Conservation (phyloP, 2,329 filamentous ascomycete species). For the Cercospora sp. region DNA sequence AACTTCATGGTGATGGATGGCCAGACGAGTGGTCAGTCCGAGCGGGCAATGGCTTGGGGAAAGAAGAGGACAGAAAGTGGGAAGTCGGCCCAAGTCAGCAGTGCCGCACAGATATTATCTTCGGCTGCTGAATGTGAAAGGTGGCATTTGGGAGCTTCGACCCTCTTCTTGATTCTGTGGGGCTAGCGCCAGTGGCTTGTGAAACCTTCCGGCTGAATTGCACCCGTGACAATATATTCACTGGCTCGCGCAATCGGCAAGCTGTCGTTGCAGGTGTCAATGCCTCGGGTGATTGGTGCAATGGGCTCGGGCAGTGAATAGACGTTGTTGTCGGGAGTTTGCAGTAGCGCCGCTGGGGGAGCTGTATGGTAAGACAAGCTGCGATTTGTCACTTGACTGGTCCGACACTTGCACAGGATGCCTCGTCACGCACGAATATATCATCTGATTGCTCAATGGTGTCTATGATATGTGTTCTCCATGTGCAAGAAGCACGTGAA, state of each 20-base stretch:
- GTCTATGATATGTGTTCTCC: background rate
- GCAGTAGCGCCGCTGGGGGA: background rate
- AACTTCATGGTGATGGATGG: constrained; percentile 17
- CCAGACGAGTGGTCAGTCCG: constrained; percentile 1
- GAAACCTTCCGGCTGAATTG: constrained; percentile 6
- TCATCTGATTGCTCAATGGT: background rate
- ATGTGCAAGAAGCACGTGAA: background rate
- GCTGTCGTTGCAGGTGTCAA: background rate
- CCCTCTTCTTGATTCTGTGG: constrained; percentile 7
- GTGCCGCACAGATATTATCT: constrained; percentile 2
- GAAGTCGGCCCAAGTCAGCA: background rate
- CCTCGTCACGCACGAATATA: background rate
- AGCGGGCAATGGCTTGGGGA: constrained; percentile 10
- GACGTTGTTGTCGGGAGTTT: background rate
- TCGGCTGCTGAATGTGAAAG: constrained; percentile 6
- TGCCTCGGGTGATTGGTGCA: background rate
- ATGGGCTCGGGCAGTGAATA: background rate
- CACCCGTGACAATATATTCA: background rate
- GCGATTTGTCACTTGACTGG: background rate
- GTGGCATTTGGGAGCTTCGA: constrained; percentile 9
- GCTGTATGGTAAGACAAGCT: background rate
- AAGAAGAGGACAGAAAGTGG: constrained; percentile 2
- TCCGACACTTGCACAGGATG: background rate
- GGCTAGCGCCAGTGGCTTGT: constrained; percentile 8
- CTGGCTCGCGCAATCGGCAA: background rate